Evolutionary conservation across 257 asterid genomes (phyloP), one percentile per base, ranked within the genome.

Genomic region (Mitragyna speciosa): DNA sequence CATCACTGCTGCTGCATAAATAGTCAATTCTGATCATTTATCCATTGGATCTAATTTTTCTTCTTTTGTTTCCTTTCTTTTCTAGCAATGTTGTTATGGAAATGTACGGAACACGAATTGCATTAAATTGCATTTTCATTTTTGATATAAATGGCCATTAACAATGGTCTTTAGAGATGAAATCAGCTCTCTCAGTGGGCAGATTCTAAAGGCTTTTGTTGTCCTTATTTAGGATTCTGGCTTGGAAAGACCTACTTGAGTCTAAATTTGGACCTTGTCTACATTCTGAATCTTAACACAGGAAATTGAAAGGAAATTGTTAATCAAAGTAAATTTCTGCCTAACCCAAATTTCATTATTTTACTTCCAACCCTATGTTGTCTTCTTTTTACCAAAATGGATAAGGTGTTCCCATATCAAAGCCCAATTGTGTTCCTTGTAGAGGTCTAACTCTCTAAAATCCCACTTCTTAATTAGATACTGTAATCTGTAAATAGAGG

Each of bases 1-100:
- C 91, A 92, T 94, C 90, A 87, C 88, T 86, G 95, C 91, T 58
- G 93, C 98, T 61, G 98, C 98, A 64, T 92, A 88, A 91, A 86
- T 52, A 69, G 9, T 22, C 67, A 19, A 41, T 0, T 0, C 54
- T 36, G 16, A 41, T 39, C 20, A 41, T 8, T 56, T 28, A 22
- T 33, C 33, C 5, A 10, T n/a, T n/a, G 22, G 22, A 26, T 79
- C 51, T 59, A 26, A 19, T 49, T 22, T 11, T 45, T 26, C 24
- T 28, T 12, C 30, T 54, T 56, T 8, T 52, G 15, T 45, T 81
- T 61, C 47, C 76, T 17, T 22, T 54, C 22, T 16, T 58, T 70
- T 11, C 30, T 78, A 54, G 70, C 9, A 64, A 45, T 76, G 61
- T 64, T 76, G 72, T 11, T 59, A 22, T 10, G 28, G 33, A 30